Evolutionary conservation across 139 green algal species (phyloP), one percentile per base, ranked within the genome.

Genomic region (Chlorella sp.): DNA sequence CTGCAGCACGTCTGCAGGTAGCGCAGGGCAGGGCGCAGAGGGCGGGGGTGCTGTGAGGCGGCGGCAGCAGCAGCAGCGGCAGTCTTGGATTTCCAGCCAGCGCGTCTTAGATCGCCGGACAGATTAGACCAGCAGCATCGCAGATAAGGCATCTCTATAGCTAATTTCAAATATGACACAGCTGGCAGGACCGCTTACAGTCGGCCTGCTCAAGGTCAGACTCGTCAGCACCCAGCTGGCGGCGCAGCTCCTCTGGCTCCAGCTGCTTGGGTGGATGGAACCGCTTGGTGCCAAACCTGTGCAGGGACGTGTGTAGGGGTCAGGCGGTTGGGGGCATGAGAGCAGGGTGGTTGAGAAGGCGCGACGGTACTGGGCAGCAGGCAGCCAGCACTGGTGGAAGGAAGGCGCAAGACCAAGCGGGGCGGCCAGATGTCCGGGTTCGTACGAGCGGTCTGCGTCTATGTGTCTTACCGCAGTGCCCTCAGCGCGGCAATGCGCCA

Each of bases 161-260:
- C 48, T 57, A 57, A 9, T 16, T 57, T 57, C 48, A 57, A 5
- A 57, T 5, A 5, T 16, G 9, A 16, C 9, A 14, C 64, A 71
- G 64, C 64, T 71, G 64, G 21, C 19, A 76, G 32, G 7, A 34
- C 3, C 71, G 34, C 79, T 68, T 48, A 85, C 79, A 85, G 48
- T 85, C 79, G 0, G 37, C 79, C 0, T 26, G 9, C 42, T 37
- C 7, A 12, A 85, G 42, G 42, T 85, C 79, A 0, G 42, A 68
- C 30, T 85, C 79, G 16, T 42, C 79, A 40, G 79, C 79, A 68
- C 79, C 79, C 79, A 85, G 79, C 79, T 85, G 79, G 36, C 53
- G 42, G 28, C 42, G 79, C 79, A 68, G 79, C 79, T 85, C 79
- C 42, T 42, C 79, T 40, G 79, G 42, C 42, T 28, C 42, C 79